These are phyloP conservation scores for Stephanodiscus minutulus DNA, from an alignment of 108 stramenopile species.

Conservation along the genomic window DNA sequence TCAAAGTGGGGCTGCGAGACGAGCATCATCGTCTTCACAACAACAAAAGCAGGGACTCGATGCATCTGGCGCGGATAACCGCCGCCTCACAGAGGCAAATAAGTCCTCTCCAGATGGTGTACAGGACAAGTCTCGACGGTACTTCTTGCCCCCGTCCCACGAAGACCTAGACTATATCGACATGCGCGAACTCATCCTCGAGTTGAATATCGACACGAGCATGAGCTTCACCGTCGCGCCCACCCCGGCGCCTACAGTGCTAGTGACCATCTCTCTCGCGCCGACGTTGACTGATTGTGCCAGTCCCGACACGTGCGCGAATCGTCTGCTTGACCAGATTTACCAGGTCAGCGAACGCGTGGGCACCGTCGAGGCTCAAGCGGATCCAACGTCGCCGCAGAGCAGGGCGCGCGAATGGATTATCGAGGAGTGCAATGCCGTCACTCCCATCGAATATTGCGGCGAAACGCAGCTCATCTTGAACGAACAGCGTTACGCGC, in stretches of 20 bases:
- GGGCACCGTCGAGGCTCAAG: slow-evolving; percentile 25
- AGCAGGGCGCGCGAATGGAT: slow-evolving; percentile 44
- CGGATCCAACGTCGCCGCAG: slow-evolving; percentile 45
- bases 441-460: slow-evolving; percentile 42
- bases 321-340: slow-evolving; percentile 39
- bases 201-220: slow-evolving; percentile 21
- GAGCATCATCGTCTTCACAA: not conserved
- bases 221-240: not conserved
- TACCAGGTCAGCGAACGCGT: slow-evolving; percentile 30
- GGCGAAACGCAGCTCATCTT: slow-evolving; percentile 29
- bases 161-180: slow-evolving; percentile 23
- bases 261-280: slow-evolving; percentile 13
- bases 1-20: no score
- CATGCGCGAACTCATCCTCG: slow-evolving; percentile 18
- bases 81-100: not conserved
- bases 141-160: slow-evolving; percentile 1
- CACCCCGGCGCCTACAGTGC: slow-evolving; percentile 14
- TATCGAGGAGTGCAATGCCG: slow-evolving; percentile 37
- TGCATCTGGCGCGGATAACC: slow-evolving; percentile 5
- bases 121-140: not conserved
- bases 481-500: slow-evolving; percentile 70
- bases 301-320: slow-evolving; percentile 41
- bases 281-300: slow-evolving; percentile 36
- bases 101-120: not conserved
- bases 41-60: not conserved